Evolutionary conservation across 2,329 filamentous ascomycete species (phyloP).

Genomic region (Apiospora kogelbergensis): DNA sequence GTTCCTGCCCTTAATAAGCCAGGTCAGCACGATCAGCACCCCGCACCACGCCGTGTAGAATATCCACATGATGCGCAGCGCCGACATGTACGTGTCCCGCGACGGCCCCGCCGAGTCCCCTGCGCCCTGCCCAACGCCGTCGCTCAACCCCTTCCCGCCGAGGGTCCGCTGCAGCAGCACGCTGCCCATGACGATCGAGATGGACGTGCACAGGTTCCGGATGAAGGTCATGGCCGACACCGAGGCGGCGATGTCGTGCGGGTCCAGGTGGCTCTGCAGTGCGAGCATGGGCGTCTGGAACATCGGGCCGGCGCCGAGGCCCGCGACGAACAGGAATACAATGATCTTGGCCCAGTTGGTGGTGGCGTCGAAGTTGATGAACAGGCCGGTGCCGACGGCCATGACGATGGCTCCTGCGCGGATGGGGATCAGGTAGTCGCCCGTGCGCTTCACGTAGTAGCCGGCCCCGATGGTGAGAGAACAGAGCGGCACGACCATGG

Average conservation of each 20-base stretch:
- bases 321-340: conserved; percentile 43
- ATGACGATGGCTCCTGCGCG: conserved; percentile 43
- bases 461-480: conserved; percentile 30
- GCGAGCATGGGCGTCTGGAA: conserved; percentile 57
- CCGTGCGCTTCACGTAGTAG: conserved; percentile 37
- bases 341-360: conserved; percentile 32
- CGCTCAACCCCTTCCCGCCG: neutral
- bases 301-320: conserved; percentile 50
- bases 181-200: conserved; percentile 58
- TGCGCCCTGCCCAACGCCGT: neutral
- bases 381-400: conserved; percentile 46
- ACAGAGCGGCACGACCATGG: conserved; percentile 44
- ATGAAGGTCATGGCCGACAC: conserved; percentile 54
- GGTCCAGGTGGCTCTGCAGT: conserved; percentile 49
- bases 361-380: conserved; percentile 47
- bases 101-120: neutral
- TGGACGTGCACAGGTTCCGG: conserved; percentile 54
- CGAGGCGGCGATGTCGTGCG: conserved; percentile 51
- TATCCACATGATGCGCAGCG: conserved; percentile 10
- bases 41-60: conserved; percentile 10
- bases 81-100: neutral
- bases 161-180: conserved; percentile 53
- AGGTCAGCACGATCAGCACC: conserved; percentile 47
- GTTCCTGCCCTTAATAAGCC: conserved; percentile 54
- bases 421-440: conserved; percentile 47